Base-by-base conservation (phyloP, 495 filamentous ascomycete genomes). In the Penicillium antarcticum region DNA sequence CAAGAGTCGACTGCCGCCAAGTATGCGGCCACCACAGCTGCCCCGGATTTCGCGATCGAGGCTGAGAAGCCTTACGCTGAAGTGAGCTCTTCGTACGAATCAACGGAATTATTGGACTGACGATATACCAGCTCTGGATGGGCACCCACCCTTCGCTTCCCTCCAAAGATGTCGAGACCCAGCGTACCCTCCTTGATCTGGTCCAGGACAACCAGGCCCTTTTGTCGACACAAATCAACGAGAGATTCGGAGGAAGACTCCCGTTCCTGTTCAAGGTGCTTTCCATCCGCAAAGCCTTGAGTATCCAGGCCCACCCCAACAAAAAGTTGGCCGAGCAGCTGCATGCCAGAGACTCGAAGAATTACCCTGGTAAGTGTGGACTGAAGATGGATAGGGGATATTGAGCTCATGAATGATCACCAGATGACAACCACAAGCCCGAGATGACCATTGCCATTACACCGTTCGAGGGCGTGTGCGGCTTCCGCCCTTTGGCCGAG, bases 401-500 rank as follows among this genome's bases (percentile, higher is more conserved):
- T n/a, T 12, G 14, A 3, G 14, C 48, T 43, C 17, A 49, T 47
- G 1, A 19, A 32, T 29, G 10, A 39, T 35, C 14, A 19, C 23
- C 33, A 85, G 92, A 98, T 78, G 92, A 97, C 73, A 98, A 98
- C 69, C 94, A 98, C 76, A 98, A 98, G 70, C 94, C 94, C 39
- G 94, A 98, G 70, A 98, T 98, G 94, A 88, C 92, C 47, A 96
- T 98, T 62, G 94, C 94, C 46, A 84, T 98, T 63, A 97, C 94
- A 2, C 86, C 88, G 2, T 98, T 98, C 55, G 94, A 97, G 62
- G 94, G 94, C 6, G 78, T 98, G 23, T 98, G 94, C 61, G 92
- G 94, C 13, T 98, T 98, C 76, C 83, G 94, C 13, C 94, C 94
- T 0, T 71, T 97, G 10, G 77, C 63, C 18, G 89, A 99, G 70